Base-by-base conservation (phyloP, 345 rosid genomes). In the Pelargonium nanum region DNA sequence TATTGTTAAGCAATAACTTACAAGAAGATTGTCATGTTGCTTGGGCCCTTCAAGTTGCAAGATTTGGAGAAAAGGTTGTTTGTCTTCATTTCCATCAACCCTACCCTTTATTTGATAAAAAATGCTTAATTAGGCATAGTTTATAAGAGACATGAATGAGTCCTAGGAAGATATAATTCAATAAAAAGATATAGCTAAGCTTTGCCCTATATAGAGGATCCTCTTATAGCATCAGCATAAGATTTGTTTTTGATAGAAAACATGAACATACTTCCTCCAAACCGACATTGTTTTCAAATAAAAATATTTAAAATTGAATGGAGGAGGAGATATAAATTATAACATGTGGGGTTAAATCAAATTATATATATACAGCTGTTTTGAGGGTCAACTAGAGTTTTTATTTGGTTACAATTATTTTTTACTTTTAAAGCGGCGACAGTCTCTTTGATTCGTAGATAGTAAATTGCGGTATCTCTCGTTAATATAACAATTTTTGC, bases 41-140 rank as follows among this genome's bases (percentile, higher is more conserved):
- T 26, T 57, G 62, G 51, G 72, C 48, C 56, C 20, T 57, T 58
- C 62, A 34, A 1, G 6, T 5, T 6, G 56, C 20, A 69, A 74
- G 73, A 72, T 71, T 74, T 74, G 50, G 25, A 62, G 32, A 68
- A 60, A 78, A 75, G 71, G 75, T 67, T 57, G 70, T 48, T 70
- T 75, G 80, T 78, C 77, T 62, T 64, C 58, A 58, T 69, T 73
- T 69, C 56, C 57, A 25, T 58, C 62, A 4, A 52, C 55, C 21
- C 66, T 28, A 61, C 30, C 55, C 30, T 59, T 70, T 69, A 30
- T 53, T 63, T 70, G 67, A 10, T 28, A 70, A 68, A 26, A 19
- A 17, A 22, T 26, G 30, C 25, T 24, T 5, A 12, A 4, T 6
- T 40, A 12, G 15, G 2, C 2, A 40, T 40, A 52, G 22, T 9